Base-by-base conservation (phyloP, 116 monocot genomes). In the Iris pallida region DNA sequence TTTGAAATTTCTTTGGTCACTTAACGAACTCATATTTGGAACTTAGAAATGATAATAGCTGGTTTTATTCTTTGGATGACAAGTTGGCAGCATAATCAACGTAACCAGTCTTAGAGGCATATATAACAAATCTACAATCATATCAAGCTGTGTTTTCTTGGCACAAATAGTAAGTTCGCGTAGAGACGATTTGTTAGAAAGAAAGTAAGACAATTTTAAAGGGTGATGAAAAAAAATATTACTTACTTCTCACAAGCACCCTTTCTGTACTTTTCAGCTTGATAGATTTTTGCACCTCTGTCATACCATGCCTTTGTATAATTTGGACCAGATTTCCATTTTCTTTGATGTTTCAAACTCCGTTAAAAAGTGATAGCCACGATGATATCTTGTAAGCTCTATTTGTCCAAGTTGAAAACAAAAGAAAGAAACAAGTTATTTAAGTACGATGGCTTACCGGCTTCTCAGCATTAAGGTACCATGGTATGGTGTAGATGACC, bases 401-500 rank as follows among this genome's bases (percentile, higher is more conserved):
- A 30, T 30, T 53, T 11, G 8, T 51, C 20, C 20, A 71, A 53
- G 5, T 5, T 49, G 57, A 7, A 45, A 64, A 61, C 42, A 56
- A 8, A 42, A n/a, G n/a, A 68, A 70, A 57, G 30, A 53, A 53
- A 42, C 4, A 66, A 2, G 2, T 41, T 30, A 40, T 52, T 6
- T 0, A 60, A 8, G 42, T 8, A 66, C 5, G 3, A 30, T 3
- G 41, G 59, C 94, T 75, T 71, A 95, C 95, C 0, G 99, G 99
- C 53, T 84, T 83, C 73, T 99, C 90, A 7, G 93, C 90, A 66
- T 93, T 99, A 59, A 99, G 90, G 60, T 99, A 99, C 99, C 99
- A n/a, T n/a, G n/a, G n/a, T n/a, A 99, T 61, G 99, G 99, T 7
- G 93, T 93, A 54, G 99, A 99, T 14, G 99, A 99, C 99, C n/a